Evolutionary conservation across 768 basidiomycete genomes (phyloP).

Genomic region (Pleurotus giganteus): DNA sequence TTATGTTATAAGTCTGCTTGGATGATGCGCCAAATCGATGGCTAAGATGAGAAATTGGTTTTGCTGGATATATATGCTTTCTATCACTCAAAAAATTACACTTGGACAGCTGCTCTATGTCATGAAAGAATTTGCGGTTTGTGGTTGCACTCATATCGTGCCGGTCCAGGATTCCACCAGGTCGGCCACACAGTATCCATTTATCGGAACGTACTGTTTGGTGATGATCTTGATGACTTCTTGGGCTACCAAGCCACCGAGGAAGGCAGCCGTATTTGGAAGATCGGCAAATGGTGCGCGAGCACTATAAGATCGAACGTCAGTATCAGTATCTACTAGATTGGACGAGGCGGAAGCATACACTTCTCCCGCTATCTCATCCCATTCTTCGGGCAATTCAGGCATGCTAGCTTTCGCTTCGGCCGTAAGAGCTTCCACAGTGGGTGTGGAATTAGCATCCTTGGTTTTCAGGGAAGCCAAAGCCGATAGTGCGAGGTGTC

Average conservation of each 20-base stretch:
- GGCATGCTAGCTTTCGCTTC: slow-evolving; percentile 49
- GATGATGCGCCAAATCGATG: too few species aligned
- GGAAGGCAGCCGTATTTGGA: slow-evolving; percentile 90
- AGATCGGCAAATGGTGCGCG: slow-evolving; percentile 83
- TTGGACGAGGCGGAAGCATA: slow-evolving; percentile 40
- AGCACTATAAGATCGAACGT: too few species aligned
- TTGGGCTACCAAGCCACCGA: slow-evolving; percentile 93
- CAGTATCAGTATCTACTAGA: too few species aligned
- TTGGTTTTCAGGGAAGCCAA: slow-evolving; percentile 34
- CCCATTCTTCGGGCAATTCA: slow-evolving; percentile 53
- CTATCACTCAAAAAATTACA: too few species aligned
- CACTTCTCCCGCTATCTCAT: slow-evolving; percentile 74
- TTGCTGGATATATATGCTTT: too few species aligned
- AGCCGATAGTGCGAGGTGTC: slow-evolving; percentile 75
- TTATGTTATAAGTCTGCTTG: neutral
- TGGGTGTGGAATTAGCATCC: slow-evolving; percentile 33
- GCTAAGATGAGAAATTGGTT: too few species aligned
- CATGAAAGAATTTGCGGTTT: neutral
- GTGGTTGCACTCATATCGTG: slow-evolving; percentile 28
- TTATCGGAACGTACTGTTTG: slow-evolving; percentile 89
- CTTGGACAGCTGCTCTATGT: too few species aligned
- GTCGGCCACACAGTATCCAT: slow-evolving; percentile 83
- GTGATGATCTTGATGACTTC: slow-evolving; percentile 98
- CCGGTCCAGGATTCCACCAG: slow-evolving; percentile 81
- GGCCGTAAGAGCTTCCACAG: slow-evolving; percentile 48